A percentile compares a stretch with the other conserved stretches of the same genome.
These are phyloP conservation scores for Trametes meyenii DNA, from an alignment of 768 basidiomycete genomes.

Conservation along the genomic window DNA sequence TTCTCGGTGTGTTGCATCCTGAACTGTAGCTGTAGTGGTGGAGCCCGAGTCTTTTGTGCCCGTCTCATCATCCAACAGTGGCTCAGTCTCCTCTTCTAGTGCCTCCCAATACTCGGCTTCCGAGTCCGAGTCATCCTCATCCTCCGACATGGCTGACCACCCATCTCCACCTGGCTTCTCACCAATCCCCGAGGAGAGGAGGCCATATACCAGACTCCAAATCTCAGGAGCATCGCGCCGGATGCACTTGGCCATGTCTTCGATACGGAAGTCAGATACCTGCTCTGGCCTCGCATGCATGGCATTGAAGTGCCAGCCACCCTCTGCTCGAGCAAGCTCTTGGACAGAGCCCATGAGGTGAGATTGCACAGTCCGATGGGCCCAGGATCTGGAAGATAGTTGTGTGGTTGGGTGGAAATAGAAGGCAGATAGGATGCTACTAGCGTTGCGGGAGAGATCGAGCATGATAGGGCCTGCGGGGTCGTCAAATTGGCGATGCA, in stretches of 20 bases:
- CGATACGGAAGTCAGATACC: slow-evolving; percentile 2
- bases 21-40: no score
- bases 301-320: slow-evolving; percentile 4
- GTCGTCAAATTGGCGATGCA: not conserved
- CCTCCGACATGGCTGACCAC: not conserved
- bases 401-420: not conserved
- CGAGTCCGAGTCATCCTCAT: no score
- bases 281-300: not conserved
- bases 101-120: not conserved
- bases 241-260: not conserved
- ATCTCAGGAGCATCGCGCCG: no score
- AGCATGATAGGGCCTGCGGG: not conserved
- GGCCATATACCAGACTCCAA: no score
- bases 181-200: no score
- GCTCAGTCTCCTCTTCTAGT: not conserved
- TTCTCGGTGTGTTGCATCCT: no score
- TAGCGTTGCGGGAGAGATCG: not conserved
- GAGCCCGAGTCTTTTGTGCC: no score
- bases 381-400: not conserved
- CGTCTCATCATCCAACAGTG: not conserved
- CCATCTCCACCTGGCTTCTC: not conserved
- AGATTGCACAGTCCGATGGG: not conserved
- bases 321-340: not conserved
- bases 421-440: not conserved
- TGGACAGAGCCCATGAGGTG: not conserved